Evolutionary conservation across 1,284 basidiomycete species (phyloP), one percentile per base, ranked within the genome.

Genomic region (Sporisorium graminicola): DNA sequence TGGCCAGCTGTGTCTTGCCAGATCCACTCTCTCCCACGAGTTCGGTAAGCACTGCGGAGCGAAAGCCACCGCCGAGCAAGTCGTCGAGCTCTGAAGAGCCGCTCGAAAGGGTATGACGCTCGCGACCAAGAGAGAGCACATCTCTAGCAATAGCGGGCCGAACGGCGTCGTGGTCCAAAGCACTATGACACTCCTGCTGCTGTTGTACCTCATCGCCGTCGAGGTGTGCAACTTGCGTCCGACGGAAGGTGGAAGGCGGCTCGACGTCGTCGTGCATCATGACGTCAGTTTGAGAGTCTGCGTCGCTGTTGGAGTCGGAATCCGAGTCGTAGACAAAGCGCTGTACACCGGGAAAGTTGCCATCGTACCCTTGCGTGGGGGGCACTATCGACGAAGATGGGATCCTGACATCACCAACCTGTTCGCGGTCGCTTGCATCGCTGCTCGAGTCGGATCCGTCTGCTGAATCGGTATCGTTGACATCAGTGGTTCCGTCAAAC

Each of bases 1-100:
- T 42, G 4, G 67, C 67, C 20, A 79, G 54, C 63, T 82, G 82
- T 7, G 82, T 81, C 54, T 83, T 83, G 18, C 82, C 82, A 8
- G 78, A 72, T 2, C 77, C 67, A 40, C 78, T 83, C 29, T 83
- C 78, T 16, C 81, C 81, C 6, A 80, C 73, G 20, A 83, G n/a
- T 37, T 83, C 81, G 18, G 80, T 77, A 13, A 83, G 56, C 1
- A 56, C 56, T 8, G 70, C 66, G 2, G 63, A 46, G 1, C 68
- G 61, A 12, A 80, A 59, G 1, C 80, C 80, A 8, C 81, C 81
- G 1, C 56, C 49, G 1, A 83, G 64, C 26, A 77, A 54, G 2
- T 47, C 50, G n/a, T 83, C 81, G 2, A 83, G 65, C 31, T 65
- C 49, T 13, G 22, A 3, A 6, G 58, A 53, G 3, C 80, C 80